A percentile compares a stretch with the other conserved stretches of the same genome.
phyloP scores from a whole-genome alignment of 2,329 filamentous ascomycete genomes.

The Conoideocrella luteorostrata region DNA sequence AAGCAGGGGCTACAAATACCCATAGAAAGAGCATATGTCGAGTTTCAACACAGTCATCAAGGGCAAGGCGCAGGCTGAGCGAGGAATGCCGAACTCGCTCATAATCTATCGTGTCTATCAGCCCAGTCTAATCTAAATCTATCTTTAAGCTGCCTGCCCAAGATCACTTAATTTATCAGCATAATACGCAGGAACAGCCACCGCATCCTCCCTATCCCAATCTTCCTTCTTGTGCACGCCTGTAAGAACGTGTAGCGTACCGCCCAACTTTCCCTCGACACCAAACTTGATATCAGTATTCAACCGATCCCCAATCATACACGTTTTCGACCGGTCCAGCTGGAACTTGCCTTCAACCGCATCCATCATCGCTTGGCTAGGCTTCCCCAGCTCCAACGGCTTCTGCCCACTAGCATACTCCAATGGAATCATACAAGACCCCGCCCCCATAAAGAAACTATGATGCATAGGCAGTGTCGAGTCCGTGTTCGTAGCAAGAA shows the following conservation, averaged over 20 bases:
- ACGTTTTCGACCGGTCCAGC: conserved; percentile 75
- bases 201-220: conserved; percentile 62
- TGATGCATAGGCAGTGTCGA: conserved; percentile 79
- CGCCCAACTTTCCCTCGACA: conserved; percentile 81
- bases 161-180: conserved; percentile 81
- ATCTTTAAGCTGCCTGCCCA: conserved; percentile 19
- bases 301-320: conserved; percentile 91
- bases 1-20: too few relatives aligned
- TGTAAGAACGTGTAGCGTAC: conserved; percentile 84
- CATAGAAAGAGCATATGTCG: too few relatives aligned
- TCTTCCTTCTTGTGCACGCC: conserved; percentile 84
- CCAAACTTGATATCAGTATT: conserved; percentile 97
- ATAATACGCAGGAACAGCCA: conserved; percentile 73
- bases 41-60: background rate
- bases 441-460: conserved; percentile 85
- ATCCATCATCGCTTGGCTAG: conserved; percentile 99
- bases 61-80: background rate
- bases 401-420: conserved; percentile 62
- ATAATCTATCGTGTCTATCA: conserved; percentile 1
- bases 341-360: conserved; percentile 94
- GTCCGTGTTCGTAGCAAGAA: conserved; percentile 90
- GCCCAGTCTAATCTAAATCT: conserved; percentile 7
- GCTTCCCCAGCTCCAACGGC: conserved; percentile 82
- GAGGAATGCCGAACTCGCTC: background rate
- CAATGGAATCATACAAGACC: conserved; percentile 72